These are phyloP conservation scores for Kodamaea kaohsiungensis DNA, from an alignment of 805 yeast species.

Conservation along the genomic window DNA sequence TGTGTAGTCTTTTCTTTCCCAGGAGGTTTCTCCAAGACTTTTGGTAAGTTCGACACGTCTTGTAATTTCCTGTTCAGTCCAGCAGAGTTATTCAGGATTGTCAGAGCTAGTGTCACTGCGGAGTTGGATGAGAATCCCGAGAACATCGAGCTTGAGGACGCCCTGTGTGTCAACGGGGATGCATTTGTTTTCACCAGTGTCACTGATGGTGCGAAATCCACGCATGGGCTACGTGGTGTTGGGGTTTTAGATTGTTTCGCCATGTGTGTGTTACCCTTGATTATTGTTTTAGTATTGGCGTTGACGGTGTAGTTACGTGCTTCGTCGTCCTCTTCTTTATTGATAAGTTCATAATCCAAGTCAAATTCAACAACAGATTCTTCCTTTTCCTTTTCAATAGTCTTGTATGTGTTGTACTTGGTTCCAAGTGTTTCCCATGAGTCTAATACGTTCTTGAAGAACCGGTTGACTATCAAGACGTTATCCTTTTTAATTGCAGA, in stretches of 20 bases:
- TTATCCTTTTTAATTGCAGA: conserved; percentile 46
- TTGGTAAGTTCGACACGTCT: conserved; percentile 25
- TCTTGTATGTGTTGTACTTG: conserved; percentile 10
- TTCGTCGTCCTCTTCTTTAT: conserved; percentile 23
- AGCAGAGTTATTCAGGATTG: conserved; percentile 2
- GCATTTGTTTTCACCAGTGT: background rate
- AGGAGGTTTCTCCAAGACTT: background rate
- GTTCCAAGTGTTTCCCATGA: conserved; percentile 38
- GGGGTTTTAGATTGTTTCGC: background rate
- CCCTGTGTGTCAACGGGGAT: conserved; percentile 4
- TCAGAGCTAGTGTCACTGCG: conserved; percentile 6
- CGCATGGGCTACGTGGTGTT: background rate
- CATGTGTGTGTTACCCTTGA: conserved; percentile 1
- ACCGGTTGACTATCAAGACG: conserved; percentile 52
- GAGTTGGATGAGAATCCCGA: conserved; percentile 9
- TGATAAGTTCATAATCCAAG: conserved; percentile 33
- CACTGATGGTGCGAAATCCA: background rate
- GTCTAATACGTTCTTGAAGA: conserved; percentile 52
- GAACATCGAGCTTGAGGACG: conserved; percentile 12
- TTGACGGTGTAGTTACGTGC: conserved; percentile 14
- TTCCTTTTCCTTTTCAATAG: conserved; percentile 17
- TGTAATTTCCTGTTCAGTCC: conserved; percentile 11
- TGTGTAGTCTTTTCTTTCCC: conserved; percentile 5
- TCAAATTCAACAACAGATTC: conserved; percentile 30
- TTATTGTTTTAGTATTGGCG: background rate